Evolutionary conservation across 1,284 basidiomycete genomes (phyloP).

Genomic region (Singerocomus inundabilis): DNA sequence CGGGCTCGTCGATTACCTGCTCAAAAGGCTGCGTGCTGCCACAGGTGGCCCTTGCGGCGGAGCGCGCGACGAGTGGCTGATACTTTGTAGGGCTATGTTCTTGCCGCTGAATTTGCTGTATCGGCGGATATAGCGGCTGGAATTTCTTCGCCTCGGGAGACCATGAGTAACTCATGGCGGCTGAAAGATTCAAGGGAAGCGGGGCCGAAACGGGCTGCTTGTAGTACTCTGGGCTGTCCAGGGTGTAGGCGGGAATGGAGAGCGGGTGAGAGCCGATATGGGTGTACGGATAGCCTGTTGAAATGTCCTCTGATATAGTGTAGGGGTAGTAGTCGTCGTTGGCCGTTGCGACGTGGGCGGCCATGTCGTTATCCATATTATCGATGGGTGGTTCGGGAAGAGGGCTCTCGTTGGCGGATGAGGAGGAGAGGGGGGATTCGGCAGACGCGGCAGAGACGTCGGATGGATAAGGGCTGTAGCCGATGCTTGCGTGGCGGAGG

Average conservation of each 20-base stretch:
- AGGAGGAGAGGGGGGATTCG: conserved; percentile 34
- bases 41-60: conserved; percentile 18
- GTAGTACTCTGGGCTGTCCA: conserved; percentile 28
- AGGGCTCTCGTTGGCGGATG: conserved; percentile 36
- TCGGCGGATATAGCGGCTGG: conserved; percentile 37
- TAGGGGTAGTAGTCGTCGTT: conserved; percentile 34
- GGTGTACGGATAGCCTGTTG: conserved; percentile 24
- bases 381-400: conserved; percentile 34
- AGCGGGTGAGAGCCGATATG: conserved; percentile 27
- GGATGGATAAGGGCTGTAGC: conserved; percentile 33
- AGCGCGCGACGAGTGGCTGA: conserved; percentile 16
- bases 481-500: conserved; percentile 17
- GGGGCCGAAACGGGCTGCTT: conserved; percentile 36
- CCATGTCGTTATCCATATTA: conserved; percentile 30
- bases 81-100: conserved; percentile 25
- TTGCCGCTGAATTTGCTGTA: conserved; percentile 32
- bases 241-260: conserved; percentile 23
- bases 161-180: conserved; percentile 35
- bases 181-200: conserved; percentile 32
- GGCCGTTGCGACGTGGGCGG: conserved; percentile 26
- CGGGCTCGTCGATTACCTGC: conserved; percentile 28
- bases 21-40: conserved; percentile 23
- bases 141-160: conserved; percentile 36
- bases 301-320: conserved; percentile 26
- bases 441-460: conserved; percentile 32